Evolutionary conservation across 78 protist species (phyloP), one percentile per base, ranked within the genome.

Genomic region (Cavenderia fasciculata): DNA sequence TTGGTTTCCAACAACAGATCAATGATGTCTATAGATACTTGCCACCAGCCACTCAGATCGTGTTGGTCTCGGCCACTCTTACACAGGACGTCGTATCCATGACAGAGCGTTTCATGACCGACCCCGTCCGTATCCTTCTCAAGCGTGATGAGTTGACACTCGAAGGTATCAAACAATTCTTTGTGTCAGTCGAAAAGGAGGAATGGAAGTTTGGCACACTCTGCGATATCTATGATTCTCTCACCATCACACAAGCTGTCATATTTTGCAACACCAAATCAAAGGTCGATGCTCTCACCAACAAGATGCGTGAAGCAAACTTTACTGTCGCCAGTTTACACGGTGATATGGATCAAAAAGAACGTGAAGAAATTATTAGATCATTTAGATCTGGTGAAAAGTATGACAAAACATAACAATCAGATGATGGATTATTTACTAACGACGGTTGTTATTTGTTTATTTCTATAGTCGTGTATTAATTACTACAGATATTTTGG

Each of bases 141-240:
- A 97, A 98, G 95, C 98, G 98, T 51, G 99, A 99, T 46, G 99
- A 98, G 93, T 36, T 99, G 38, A 99, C 99, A 5, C 96, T 99
- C 29, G 99, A 97, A 27, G 99, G 98, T 29, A 97, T 97, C 71
- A 85, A 87, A 68, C 99, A 98, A 78, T 97, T 96, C 93, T 99
- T 95, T 90, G 98, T 97, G 11, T 94, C 98, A 1, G 99, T 97
- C 2, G 99, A 98, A 86, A 95, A 94, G 62, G 99, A 99, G 56
- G 99, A 97, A 68, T 99, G 99, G 99, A 99, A 99, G 91, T 98
- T 98, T 71, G 99, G 98, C 65, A 98, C 99, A 29, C 97, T 99
- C n/a, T 97, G 99, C 85, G 99, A 98, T 57, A 95, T 99, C 27
- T 98, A 97, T 66, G 99, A 99, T 54, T 90, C 99, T 23, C 95